Conservation (phyloP, 225 moss, liverwort and hornwort genomes). For the Sphagnum contortum region DNA sequence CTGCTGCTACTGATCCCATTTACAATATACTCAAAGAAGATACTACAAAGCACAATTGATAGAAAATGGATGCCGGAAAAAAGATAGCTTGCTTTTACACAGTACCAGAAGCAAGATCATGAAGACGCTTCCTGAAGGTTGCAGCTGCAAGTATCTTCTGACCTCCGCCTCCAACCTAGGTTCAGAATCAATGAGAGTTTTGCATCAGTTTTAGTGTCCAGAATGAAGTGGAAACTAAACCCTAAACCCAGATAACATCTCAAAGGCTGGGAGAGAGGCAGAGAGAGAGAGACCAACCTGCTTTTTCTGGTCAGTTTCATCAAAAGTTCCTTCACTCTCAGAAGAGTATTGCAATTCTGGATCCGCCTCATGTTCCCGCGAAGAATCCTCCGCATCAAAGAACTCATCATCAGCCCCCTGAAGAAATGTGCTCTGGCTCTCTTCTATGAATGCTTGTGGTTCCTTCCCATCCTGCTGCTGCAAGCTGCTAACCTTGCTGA, state of each 20-base stretch:
- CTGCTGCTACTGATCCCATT: too few relatives aligned
- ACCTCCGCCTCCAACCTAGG: slow-evolving; percentile 16
- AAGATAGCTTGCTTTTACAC: neutral
- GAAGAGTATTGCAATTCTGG: slow-evolving; percentile 6
- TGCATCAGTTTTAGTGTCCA: too few relatives aligned
- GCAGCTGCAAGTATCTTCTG: slow-evolving; percentile 50
- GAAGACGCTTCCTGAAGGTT: slow-evolving; percentile 62
- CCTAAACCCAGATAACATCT: too few relatives aligned
- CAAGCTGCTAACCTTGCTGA: too few relatives aligned
- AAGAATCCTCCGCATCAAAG: slow-evolving; percentile 68
- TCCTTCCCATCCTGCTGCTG: neutral
- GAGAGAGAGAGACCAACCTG: neutral
- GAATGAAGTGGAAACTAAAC: neutral
- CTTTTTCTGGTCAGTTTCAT: slow-evolving; percentile 1
- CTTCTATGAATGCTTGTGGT: slow-evolving; percentile 15
- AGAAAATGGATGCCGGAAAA: too few relatives aligned
- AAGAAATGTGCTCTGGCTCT: slow-evolving; percentile 53
- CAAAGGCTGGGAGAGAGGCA: neutral
- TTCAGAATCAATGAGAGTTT: too few relatives aligned
- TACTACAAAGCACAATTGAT: too few relatives aligned
- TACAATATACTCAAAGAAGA: too few relatives aligned
- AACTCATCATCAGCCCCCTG: slow-evolving; percentile 78
- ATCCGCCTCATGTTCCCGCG: slow-evolving; percentile 37
- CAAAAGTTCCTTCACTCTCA: too few relatives aligned
- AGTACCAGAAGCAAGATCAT: slow-evolving; percentile 67